Conservation (phyloP, 2,329 filamentous ascomycete species). For the Pyrenochaeta sp. region DNA sequence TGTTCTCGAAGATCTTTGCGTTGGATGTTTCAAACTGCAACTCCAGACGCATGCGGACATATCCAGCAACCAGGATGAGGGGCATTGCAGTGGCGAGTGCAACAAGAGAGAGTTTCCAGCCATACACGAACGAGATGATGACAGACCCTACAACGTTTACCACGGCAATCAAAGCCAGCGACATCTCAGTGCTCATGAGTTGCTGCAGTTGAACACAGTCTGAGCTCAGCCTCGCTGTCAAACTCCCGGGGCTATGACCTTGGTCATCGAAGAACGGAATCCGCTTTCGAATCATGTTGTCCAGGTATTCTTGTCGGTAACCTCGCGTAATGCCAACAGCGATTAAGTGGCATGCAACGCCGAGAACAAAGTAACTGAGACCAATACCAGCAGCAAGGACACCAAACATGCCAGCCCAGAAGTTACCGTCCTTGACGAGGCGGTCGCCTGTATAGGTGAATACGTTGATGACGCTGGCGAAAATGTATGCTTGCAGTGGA, state of each 20-base stretch:
- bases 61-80: constrained; percentile 58
- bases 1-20: constrained; percentile 71
- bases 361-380: constrained; percentile 61
- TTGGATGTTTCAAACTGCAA: constrained; percentile 74
- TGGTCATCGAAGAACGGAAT: constrained; percentile 68
- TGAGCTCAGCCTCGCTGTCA: constrained; percentile 63
- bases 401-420: constrained; percentile 73
- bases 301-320: constrained; percentile 68
- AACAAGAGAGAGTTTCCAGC: constrained; percentile 79
- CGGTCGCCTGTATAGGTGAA: constrained; percentile 43
- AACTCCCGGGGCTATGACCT: constrained; percentile 66
- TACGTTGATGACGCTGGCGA: constrained; percentile 46
- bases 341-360: constrained; percentile 41
- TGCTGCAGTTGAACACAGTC: constrained; percentile 69
- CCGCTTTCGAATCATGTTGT: constrained; percentile 65
- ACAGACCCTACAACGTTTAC: constrained; percentile 72
- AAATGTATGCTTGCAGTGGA: constrained; percentile 49
- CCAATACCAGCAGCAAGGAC: constrained; percentile 63
- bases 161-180: constrained; percentile 65
- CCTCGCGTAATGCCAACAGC: constrained; percentile 56
- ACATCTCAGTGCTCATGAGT: constrained; percentile 69
- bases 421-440: constrained; percentile 53
- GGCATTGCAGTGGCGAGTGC: constrained; percentile 66
- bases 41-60: constrained; percentile 63
- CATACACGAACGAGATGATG: constrained; percentile 72